These are phyloP conservation scores for Steccherinum ochraceum DNA, from an alignment of 768 basidiomycete species.

Conservation along the genomic window DNA sequence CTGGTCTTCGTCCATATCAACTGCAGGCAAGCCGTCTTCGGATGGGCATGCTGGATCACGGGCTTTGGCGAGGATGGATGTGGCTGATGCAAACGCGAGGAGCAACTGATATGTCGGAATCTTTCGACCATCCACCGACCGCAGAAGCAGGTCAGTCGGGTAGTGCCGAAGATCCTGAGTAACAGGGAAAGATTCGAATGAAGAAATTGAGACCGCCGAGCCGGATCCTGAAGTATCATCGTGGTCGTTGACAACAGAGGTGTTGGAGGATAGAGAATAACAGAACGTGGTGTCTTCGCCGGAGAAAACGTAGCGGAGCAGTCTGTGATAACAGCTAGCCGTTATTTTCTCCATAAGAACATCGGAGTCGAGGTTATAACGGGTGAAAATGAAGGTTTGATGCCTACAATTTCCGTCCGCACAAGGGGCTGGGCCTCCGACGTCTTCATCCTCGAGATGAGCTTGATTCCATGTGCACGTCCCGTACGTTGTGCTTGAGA, in stretches of 20 bases:
- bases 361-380: background rate
- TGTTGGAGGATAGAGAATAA: too few relatives aligned
- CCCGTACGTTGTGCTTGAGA: too few relatives aligned
- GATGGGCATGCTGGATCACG: background rate
- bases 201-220: too few relatives aligned
- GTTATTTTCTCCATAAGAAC: background rate
- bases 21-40: background rate
- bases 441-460: too few relatives aligned
- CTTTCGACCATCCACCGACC: background rate
- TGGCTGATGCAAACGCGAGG: background rate
- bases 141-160: background rate
- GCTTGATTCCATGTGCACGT: too few relatives aligned
- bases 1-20: slow-evolving; percentile 9
- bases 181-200: background rate
- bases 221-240: too few relatives aligned
- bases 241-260: too few relatives aligned
- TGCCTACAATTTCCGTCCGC: background rate
- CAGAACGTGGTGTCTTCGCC: background rate
- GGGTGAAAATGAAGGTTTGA: background rate
- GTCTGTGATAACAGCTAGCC: background rate
- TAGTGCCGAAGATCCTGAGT: too few relatives aligned
- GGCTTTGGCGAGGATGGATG: background rate
- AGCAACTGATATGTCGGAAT: background rate
- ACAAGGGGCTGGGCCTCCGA: background rate
- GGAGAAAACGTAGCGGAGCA: background rate